phyloP scores from a whole-genome alignment of 495 filamentous ascomycete genomes.

The Apodospora peruviana region DNA sequence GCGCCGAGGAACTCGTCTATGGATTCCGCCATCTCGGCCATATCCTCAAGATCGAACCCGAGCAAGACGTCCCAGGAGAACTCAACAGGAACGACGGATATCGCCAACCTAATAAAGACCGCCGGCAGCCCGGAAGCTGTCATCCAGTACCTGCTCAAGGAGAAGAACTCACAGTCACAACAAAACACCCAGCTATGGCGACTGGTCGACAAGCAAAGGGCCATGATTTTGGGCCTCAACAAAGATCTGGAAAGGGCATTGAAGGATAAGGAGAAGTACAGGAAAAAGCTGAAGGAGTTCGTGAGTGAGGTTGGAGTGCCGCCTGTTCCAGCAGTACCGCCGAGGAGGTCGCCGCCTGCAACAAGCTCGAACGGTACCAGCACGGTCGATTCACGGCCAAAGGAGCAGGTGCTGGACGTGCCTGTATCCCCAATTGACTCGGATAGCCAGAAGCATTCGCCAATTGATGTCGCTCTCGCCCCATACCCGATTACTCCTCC shows the following conservation, averaged over 20 bases:
- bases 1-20: constrained; percentile 82
- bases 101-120: constrained; percentile 66
- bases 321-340: constrained; percentile 12
- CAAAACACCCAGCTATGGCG: constrained; percentile 94
- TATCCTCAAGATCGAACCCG: constrained; percentile 63
- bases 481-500: constrained; percentile 55
- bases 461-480: constrained; percentile 46
- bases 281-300: constrained; percentile 79
- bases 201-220: constrained; percentile 90
- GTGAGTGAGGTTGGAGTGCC: constrained; percentile 28
- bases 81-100: constrained; percentile 49
- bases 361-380: constrained; percentile 2
- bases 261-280: constrained; percentile 93
- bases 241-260: constrained; percentile 88
- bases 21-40: constrained; percentile 85
- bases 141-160: constrained; percentile 80
- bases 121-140: constrained; percentile 88
- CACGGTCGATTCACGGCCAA: constrained; percentile 11
- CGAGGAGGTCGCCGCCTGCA: constrained; percentile 6
- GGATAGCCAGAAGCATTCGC: constrained; percentile 40
- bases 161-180: constrained; percentile 79
- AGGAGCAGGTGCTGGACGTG: constrained; percentile 29
- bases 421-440: constrained; percentile 40
- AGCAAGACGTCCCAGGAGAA: constrained; percentile 60
- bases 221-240: constrained; percentile 88